Evolutionary conservation across 768 basidiomycete species (phyloP).

Genomic region (Pleurotus pulmonarius): DNA sequence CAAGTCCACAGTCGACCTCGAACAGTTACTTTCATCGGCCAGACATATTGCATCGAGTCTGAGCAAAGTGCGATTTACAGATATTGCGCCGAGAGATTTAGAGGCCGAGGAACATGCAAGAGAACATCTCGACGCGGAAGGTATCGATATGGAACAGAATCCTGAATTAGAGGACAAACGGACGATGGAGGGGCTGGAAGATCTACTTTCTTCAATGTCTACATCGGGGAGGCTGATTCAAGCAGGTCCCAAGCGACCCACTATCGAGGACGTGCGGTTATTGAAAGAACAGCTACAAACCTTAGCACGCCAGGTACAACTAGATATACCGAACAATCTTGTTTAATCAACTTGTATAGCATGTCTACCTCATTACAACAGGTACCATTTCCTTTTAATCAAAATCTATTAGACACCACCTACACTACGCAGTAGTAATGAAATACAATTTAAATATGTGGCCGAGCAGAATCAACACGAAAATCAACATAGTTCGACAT

Average conservation of each 20-base stretch:
- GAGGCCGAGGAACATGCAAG: constrained; percentile 77
- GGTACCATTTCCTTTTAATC: too few relatives aligned
- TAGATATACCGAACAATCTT: too few relatives aligned
- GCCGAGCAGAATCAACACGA: too few relatives aligned
- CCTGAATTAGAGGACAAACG: constrained; percentile 43
- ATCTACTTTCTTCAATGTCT: constrained; percentile 45
- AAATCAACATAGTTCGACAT: too few relatives aligned
- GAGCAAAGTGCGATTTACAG: constrained; percentile 57
- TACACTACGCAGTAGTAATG: too few relatives aligned
- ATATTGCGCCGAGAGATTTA: constrained; percentile 70
- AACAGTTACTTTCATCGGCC: constrained; percentile 15
- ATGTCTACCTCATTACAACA: too few relatives aligned
- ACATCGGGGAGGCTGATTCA: constrained; percentile 10
- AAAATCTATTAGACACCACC: too few relatives aligned
- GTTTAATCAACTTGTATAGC: too few relatives aligned
- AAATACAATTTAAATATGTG: too few relatives aligned
- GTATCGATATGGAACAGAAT: constrained; percentile 28
- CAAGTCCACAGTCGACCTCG: background rate
- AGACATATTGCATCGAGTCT: constrained; percentile 55
- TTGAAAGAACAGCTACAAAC: background rate
- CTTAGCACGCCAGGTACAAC: background rate
- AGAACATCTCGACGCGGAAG: constrained; percentile 53
- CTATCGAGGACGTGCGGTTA: background rate
- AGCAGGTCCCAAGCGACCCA: background rate
- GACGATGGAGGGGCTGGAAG: constrained; percentile 53